A percentile compares a stretch with the other conserved stretches of the same genome.
These are phyloP conservation scores for Trichoderma oligosporum DNA, from an alignment of 2,329 filamentous ascomycete genomes.

Conservation along the genomic window DNA sequence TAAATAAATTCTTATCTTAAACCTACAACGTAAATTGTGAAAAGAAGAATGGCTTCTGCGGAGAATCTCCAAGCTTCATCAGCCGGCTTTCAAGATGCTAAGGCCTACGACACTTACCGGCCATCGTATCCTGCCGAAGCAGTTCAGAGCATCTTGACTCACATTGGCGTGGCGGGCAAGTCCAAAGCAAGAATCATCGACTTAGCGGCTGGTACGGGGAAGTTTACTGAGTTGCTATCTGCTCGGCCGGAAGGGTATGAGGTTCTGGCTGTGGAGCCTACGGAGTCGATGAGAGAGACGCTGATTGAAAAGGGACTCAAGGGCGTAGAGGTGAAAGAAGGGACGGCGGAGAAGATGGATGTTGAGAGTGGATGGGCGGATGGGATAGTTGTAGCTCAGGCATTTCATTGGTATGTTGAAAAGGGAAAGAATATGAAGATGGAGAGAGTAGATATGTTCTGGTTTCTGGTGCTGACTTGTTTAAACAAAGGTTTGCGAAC, in stretches of 20 bases:
- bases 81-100: conserved; percentile 62
- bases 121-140: conserved; percentile 61
- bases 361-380: conserved; percentile 58
- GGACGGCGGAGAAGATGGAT: conserved; percentile 55
- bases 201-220: conserved; percentile 65
- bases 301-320: conserved; percentile 55
- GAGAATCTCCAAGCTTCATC: conserved; percentile 49
- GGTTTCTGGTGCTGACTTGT: not conserved
- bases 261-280: conserved; percentile 61
- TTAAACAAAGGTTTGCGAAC: conserved; percentile 59
- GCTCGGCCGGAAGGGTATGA: conserved; percentile 55
- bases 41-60: conserved; percentile 28
- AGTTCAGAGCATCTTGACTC: conserved; percentile 54
- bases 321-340: conserved; percentile 53
- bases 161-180: conserved; percentile 49
- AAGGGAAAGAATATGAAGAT: not conserved
- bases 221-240: conserved; percentile 63
- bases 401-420: conserved; percentile 51
- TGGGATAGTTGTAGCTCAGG: conserved; percentile 63
- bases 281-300: conserved; percentile 60
- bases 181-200: conserved; percentile 54
- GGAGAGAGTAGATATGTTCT: not conserved
- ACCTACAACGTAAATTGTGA: no score
- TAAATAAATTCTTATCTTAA: not conserved
- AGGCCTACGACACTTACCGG: conserved; percentile 63